A percentile compares a stretch with the other conserved stretches of the same genome.
Conservation (phyloP, 768 basidiomycete species). For the Baorangia bicolor region DNA sequence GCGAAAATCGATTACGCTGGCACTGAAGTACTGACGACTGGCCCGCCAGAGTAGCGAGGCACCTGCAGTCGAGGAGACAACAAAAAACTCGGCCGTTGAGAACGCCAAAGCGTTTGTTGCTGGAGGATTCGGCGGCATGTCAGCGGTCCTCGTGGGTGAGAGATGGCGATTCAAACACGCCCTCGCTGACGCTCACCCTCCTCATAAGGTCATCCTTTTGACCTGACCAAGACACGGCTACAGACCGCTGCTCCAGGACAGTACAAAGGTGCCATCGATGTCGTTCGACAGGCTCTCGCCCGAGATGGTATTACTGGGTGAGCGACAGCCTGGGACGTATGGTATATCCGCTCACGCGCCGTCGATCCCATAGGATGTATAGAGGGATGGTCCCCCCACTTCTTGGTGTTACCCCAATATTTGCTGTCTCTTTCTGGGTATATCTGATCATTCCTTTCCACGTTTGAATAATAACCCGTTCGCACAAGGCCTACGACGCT, state of each 20-base stretch:
- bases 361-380: slow-evolving; percentile 58
- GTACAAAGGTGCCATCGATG: slow-evolving; percentile 92
- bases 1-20: background rate
- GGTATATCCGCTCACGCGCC: background rate
- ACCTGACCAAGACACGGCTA: slow-evolving; percentile 92
- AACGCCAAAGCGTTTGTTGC: slow-evolving; percentile 84
- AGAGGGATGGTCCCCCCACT: slow-evolving; percentile 93
- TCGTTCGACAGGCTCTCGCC: slow-evolving; percentile 88
- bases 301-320: slow-evolving; percentile 89
- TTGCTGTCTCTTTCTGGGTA: slow-evolving; percentile 98
- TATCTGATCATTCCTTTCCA: background rate
- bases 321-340: background rate
- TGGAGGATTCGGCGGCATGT: slow-evolving; percentile 89
- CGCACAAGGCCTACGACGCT: slow-evolving; percentile 79
- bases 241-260: slow-evolving; percentile 89
- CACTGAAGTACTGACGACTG: slow-evolving; percentile 17
- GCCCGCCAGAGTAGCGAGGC: slow-evolving; percentile 25
- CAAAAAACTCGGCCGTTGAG: slow-evolving; percentile 34
- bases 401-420: slow-evolving; percentile 95
- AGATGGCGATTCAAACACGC: background rate
- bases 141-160: slow-evolving; percentile 88
- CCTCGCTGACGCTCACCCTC: slow-evolving; percentile 7
- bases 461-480: slow-evolving; percentile 8
- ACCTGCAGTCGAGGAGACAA: slow-evolving; percentile 16
- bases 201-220: slow-evolving; percentile 88